Evolutionary conservation across 176 grass and related monocot species (phyloP).

Genomic region (Lolium perenne): DNA sequence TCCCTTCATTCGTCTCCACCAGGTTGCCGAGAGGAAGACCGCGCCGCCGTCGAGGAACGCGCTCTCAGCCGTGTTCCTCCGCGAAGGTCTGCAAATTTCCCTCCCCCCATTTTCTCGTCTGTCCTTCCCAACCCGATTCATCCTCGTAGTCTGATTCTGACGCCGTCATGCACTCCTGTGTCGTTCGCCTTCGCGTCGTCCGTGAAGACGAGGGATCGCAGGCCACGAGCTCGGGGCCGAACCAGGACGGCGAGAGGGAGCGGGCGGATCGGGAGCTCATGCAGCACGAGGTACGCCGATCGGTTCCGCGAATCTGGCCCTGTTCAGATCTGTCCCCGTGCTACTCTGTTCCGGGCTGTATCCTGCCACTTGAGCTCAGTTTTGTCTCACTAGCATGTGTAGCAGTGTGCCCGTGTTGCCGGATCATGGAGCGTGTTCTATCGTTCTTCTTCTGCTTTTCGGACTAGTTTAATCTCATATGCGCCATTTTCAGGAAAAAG

Average conservation of each 20-base stretch:
- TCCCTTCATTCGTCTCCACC: background rate
- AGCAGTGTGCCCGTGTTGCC: background rate
- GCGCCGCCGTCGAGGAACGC: conserved; percentile 67
- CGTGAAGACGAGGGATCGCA: conserved; percentile 46
- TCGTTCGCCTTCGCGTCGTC: background rate
- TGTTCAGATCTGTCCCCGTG: background rate
- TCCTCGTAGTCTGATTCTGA: background rate
- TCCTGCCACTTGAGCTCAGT: background rate
- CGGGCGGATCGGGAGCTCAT: conserved; percentile 6
- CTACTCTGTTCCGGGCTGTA: background rate
- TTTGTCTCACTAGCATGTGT: conserved; percentile 33
- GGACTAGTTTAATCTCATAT: background rate
- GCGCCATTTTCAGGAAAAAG: background rate
- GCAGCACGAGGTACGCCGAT: conserved; percentile 41
- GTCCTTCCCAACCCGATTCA: background rate
- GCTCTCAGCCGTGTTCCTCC: conserved; percentile 67
- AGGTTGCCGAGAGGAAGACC: conserved; percentile 38
- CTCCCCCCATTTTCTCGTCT: background rate
- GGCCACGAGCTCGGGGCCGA: background rate
- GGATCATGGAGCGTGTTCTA: background rate
- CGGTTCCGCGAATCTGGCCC: background rate
- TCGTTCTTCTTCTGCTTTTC: background rate
- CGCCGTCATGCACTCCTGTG: background rate
- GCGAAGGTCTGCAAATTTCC: conserved; percentile 58
- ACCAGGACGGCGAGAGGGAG: background rate